Conservation (phyloP, 2,329 filamentous ascomycete genomes). For the Colletotrichum magnum region DNA sequence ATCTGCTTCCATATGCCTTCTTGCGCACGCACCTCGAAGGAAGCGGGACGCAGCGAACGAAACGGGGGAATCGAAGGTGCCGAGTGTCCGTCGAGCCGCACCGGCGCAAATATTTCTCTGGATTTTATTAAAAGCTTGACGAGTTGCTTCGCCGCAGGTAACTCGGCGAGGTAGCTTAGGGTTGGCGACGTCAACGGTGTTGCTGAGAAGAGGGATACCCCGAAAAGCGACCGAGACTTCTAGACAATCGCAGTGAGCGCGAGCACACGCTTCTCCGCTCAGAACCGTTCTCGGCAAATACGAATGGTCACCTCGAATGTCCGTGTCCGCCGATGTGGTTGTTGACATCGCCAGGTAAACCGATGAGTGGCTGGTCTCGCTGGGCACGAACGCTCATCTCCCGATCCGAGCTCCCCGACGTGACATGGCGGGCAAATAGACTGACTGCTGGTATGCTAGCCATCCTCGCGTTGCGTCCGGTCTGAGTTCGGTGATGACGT, state of each 20-base stretch:
- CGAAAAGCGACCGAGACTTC: neutral
- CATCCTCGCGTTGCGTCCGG: conserved; percentile 2
- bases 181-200: neutral
- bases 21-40: conserved; percentile 6
- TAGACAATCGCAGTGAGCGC: neutral
- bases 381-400: conserved; percentile 2
- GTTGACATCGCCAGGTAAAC: neutral
- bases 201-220: neutral
- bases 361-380: neutral
- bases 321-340: neutral
- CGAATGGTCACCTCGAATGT: neutral
- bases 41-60: neutral
- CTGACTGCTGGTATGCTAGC: conserved; percentile 1
- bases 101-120: neutral
- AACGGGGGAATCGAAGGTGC: neutral
- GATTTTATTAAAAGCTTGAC: neutral
- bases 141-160: neutral
- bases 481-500: conserved; percentile 4
- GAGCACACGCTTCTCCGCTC: too few species aligned
- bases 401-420: conserved; percentile 19
- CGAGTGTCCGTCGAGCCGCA: neutral
- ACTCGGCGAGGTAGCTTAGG: too few species aligned
- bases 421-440: neutral
- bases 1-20: neutral
- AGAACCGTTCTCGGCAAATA: neutral